Evolutionary conservation across 1,284 basidiomycete genomes (phyloP).

Genomic region (Moesziomyces parantarcticus): DNA sequence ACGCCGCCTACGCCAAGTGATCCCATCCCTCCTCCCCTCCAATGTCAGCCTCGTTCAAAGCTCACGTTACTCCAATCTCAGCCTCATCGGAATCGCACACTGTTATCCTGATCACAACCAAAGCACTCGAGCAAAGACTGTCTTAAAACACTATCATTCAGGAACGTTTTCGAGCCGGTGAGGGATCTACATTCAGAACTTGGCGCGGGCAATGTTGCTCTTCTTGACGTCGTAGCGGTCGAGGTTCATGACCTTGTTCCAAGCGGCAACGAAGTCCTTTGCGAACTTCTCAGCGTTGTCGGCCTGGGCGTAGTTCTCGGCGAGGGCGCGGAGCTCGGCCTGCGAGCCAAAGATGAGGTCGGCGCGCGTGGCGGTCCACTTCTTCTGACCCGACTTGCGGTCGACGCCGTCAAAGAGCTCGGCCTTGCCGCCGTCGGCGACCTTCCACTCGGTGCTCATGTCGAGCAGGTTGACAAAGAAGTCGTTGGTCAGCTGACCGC

Average conservation of each 20-base stretch:
- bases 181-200: constrained; percentile 13
- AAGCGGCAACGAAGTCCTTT: constrained; percentile 39
- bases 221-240: constrained; percentile 46
- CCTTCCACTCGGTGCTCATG: constrained; percentile 47
- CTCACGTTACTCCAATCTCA: too few relatives aligned
- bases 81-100: too few relatives aligned
- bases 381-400: constrained; percentile 46
- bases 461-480: constrained; percentile 46
- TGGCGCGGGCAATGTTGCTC: constrained; percentile 40
- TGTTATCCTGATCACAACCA: too few relatives aligned
- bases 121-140: too few relatives aligned
- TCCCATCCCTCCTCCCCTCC: neutral
- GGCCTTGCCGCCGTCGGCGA: constrained; percentile 24
- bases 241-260: constrained; percentile 50
- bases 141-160: too few relatives aligned
- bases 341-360: constrained; percentile 40
- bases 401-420: constrained; percentile 41
- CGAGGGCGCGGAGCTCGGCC: constrained; percentile 38
- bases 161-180: neutral
- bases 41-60: too few relatives aligned
- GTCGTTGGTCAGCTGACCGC: constrained; percentile 42
- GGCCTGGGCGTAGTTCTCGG: constrained; percentile 40
- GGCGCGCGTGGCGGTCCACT: constrained; percentile 40
- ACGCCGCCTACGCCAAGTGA: constrained; percentile 26
- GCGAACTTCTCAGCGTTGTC: constrained; percentile 42